Evolutionary conservation across 2,329 filamentous ascomycete genomes (phyloP).

Genomic region (Fusarium nisikadoi): DNA sequence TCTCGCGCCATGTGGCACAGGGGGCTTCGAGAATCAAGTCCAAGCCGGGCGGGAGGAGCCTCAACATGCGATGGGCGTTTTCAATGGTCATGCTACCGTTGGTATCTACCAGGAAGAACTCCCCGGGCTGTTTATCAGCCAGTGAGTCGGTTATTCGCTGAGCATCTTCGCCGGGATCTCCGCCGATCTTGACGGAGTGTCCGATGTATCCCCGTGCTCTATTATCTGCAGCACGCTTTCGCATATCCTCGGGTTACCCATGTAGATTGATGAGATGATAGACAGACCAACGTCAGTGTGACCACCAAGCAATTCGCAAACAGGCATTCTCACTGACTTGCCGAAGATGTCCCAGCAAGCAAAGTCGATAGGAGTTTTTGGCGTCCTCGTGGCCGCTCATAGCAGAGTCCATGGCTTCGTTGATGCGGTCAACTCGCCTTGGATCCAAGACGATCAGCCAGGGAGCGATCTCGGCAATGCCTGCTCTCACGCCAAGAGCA

Average conservation of each 20-base stretch:
- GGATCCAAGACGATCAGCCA: slow-evolving; percentile 27
- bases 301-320: slow-evolving; percentile 35
- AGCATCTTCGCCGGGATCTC: slow-evolving; percentile 22
- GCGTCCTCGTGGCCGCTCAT: slow-evolving; percentile 28
- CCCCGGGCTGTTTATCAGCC: slow-evolving; percentile 20
- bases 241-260: slow-evolving; percentile 30
- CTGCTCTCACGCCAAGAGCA: slow-evolving; percentile 30
- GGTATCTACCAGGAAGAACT: slow-evolving; percentile 36
- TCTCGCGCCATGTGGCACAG: slow-evolving; percentile 30
- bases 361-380: slow-evolving; percentile 32
- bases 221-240: slow-evolving; percentile 16
- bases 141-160: slow-evolving; percentile 28
- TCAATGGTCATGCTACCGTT: slow-evolving; percentile 35
- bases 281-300: slow-evolving; percentile 23
- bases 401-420: slow-evolving; percentile 32
- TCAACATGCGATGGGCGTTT: slow-evolving; percentile 25
- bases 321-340: slow-evolving; percentile 30
- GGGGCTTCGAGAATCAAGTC: slow-evolving; percentile 38
- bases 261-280: slow-evolving; percentile 34
- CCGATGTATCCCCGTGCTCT: slow-evolving; percentile 25
- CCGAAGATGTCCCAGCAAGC: slow-evolving; percentile 38
- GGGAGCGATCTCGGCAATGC: slow-evolving; percentile 28
- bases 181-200: slow-evolving; percentile 31
- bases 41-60: slow-evolving; percentile 25
- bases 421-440: slow-evolving; percentile 30